Evolutionary conservation across 1,284 basidiomycete genomes (phyloP), one percentile per base, ranked within the genome.

Genomic region (Tilletiaria anomala): DNA sequence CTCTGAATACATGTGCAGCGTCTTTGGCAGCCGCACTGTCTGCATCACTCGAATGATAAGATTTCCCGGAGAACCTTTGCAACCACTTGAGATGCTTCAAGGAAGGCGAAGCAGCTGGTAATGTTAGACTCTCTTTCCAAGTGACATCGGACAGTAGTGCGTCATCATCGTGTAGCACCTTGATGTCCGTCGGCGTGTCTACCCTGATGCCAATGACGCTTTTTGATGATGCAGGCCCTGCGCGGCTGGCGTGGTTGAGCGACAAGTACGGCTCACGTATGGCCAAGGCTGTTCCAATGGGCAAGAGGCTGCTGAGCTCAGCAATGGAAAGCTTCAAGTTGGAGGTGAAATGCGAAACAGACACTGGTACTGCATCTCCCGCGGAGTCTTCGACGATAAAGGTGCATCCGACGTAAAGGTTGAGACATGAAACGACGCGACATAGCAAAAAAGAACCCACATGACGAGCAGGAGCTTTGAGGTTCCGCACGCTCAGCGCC

Each of bases 151-250:
- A 31, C 5, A 55, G 16, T 5, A 52, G 12, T 1, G 33, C 37
- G 18, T 54, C 45, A 4, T 38, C 38, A 3, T 37, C 24, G 21
- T 54, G 49, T 6, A 65, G 40, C 17, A 66, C 44, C 18, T 48
- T 43, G 6, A 66, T 45, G 31, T 66, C 63, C 14, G 61, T 58
- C 3, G 61, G 61, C 10, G 59, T 62, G 24, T 65, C 62, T 6
- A 65, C 49, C 5, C 61, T 53, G 21, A 66, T 39, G 1, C 63
- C 63, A 0, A 39, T 35, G 1, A 48, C 48, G 19, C 45, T 53
- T 43, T 61, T 61, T 6, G 51, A 49, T 10, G 48, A 46, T 21
- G 54, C 49, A 0, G 60, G 62, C 3, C 56, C 63, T 8, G 56
- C 61, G 14, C 53, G 51, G 4, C 50, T 48, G 32, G 54, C 45